Percentiles rank a stretch among this genome's conserved stretches.
phyloP scores from a whole-genome alignment of 1,284 basidiomycete genomes.

The Cerrena zonata region DNA sequence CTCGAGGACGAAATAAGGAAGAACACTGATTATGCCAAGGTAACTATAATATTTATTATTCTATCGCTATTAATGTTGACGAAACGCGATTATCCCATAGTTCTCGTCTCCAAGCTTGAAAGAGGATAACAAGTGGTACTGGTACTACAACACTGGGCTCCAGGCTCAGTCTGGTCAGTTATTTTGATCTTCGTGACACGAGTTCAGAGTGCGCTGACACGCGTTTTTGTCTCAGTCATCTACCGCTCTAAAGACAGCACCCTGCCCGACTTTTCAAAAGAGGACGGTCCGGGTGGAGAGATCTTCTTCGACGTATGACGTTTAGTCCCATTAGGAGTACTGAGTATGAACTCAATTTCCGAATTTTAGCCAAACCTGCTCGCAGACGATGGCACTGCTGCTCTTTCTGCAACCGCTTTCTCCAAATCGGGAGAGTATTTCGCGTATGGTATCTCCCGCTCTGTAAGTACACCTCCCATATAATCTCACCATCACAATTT shows the following conservation, averaged over 20 bases:
- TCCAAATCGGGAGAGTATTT: conserved; percentile 65
- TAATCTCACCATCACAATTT: background rate
- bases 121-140: conserved; percentile 71
- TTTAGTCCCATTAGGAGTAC: background rate
- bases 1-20: conserved; percentile 57
- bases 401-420: conserved; percentile 54
- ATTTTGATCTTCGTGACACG: background rate
- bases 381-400: conserved; percentile 67
- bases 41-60: conserved; percentile 29
- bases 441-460: conserved; percentile 73
- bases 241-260: conserved; percentile 56
- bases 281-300: conserved; percentile 46
- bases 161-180: conserved; percentile 56
- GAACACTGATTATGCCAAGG: conserved; percentile 69
- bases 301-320: conserved; percentile 69
- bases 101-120: conserved; percentile 57
- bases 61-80: background rate
- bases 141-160: conserved; percentile 69
- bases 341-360: conserved; percentile 4
- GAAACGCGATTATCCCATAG: conserved; percentile 28
- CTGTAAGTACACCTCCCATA: conserved; percentile 35
- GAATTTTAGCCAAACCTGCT: conserved; percentile 60
- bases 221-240: conserved; percentile 37
- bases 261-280: conserved; percentile 45
- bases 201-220: background rate